A percentile compares a stretch with the other conserved stretches of the same genome.
These are phyloP conservation scores for Astrothelium macrocarpum DNA, from an alignment of 495 filamentous ascomycete species.

Conservation along the genomic window DNA sequence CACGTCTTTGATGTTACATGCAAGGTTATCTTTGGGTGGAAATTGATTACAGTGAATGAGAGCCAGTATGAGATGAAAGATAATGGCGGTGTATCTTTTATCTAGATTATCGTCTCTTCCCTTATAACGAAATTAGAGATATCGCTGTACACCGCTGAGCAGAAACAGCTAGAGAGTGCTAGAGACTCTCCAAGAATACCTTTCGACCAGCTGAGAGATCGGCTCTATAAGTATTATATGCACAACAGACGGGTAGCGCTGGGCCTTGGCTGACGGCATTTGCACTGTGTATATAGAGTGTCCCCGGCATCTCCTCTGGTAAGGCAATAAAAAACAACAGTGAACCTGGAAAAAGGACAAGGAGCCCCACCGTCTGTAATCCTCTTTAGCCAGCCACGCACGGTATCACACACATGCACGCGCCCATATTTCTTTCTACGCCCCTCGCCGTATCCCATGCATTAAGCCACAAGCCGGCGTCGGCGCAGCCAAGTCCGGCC, in stretches of 20 bases:
- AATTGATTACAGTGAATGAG: not conserved
- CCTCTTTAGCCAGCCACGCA: no score
- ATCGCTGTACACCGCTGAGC: not conserved
- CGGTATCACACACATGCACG: no score
- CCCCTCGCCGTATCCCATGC: no score
- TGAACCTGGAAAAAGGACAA: not conserved
- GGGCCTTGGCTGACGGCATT: not conserved
- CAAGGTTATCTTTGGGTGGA: not conserved
- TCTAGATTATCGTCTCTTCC: not conserved
- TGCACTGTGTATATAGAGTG: not conserved
- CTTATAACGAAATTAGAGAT: not conserved
- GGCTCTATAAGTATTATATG: not conserved
- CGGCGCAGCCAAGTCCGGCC: no score
- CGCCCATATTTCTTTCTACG: no score
- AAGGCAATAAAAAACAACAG: not conserved
- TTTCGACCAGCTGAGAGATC: not conserved
- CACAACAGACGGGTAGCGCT: not conserved
- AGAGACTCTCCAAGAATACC: not conserved
- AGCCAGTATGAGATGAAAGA: not conserved
- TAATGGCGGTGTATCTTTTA: not conserved
- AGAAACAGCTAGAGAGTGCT: not conserved
- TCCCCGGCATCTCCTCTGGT: not conserved
- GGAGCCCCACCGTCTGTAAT: no score
- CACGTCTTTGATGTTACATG: not conserved
- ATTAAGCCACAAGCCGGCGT: no score